A percentile compares a stretch with the other conserved stretches of the same genome.
These are phyloP conservation scores for Oldenlandia corymbosa DNA, from an alignment of 257 asterid genomes.

Conservation along the genomic window DNA sequence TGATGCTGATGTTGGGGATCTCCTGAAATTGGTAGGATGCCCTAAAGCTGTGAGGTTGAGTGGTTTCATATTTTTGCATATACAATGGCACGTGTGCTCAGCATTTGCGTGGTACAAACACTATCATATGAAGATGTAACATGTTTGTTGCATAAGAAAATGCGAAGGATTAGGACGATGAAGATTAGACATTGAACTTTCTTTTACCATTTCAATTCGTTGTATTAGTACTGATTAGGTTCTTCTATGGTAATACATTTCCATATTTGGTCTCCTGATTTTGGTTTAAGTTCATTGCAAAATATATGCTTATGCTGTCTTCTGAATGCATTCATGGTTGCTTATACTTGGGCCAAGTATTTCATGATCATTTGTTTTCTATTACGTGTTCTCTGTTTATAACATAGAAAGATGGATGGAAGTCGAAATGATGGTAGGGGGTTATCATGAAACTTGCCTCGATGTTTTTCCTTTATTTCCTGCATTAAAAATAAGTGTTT, in stretches of 20 bases:
- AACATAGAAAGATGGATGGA: background rate
- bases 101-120: background rate
- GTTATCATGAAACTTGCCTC: background rate
- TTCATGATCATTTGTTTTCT: background rate
- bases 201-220: background rate
- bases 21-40: conserved; percentile 44
- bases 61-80: background rate
- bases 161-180: background rate
- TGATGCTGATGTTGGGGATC: conserved; percentile 42
- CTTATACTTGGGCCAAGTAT: background rate
- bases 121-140: background rate
- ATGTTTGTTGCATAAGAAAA: background rate
- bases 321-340: background rate
- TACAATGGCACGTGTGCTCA: background rate
- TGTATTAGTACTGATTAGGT: background rate
- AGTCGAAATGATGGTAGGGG: too few relatives aligned
- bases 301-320: too few relatives aligned
- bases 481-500: background rate
- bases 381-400: background rate
- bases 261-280: background rate
- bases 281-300: background rate
- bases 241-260: background rate
- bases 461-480: background rate
- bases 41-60: background rate
- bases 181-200: background rate